Percentiles rank a stretch among this genome's conserved stretches.
Evolutionary conservation across 2,329 filamentous ascomycete species (phyloP).

Genomic region (Aspergillus sojae): DNA sequence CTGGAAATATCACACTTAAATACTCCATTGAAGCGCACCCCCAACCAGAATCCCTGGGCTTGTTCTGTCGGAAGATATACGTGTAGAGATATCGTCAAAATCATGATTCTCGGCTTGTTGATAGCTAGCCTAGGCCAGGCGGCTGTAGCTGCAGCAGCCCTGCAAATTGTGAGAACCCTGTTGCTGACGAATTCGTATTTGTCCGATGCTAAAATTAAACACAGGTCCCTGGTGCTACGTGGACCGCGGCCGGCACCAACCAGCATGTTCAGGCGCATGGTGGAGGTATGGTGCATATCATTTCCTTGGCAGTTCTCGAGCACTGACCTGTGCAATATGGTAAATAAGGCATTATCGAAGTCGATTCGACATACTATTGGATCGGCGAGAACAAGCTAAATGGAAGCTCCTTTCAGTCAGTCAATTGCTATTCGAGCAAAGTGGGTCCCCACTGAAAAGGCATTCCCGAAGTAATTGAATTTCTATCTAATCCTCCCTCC

Average conservation of each 20-base stretch:
- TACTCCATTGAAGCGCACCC: neutral
- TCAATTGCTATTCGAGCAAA: slow-evolving; percentile 68
- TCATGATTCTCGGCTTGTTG: neutral
- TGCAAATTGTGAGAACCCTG: slow-evolving; percentile 9
- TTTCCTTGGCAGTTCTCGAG: fast-evolving
- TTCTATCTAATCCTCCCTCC: neutral
- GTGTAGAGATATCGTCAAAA: neutral
- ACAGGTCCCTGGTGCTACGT: slow-evolving; percentile 49
- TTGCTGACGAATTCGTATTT: too few species aligned
- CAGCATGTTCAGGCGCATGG: slow-evolving; percentile 69
- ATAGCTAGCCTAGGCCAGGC: neutral
- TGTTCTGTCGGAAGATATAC: neutral
- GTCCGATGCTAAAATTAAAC: neutral
- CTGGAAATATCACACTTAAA: neutral
- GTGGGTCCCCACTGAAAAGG: slow-evolving; percentile 10
- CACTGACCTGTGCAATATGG: neutral
- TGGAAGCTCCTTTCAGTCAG: slow-evolving; percentile 63
- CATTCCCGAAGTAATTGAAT: too few species aligned
- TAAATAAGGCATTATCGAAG: slow-evolving; percentile 52
- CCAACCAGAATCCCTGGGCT: neutral
- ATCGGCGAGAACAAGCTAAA: slow-evolving; percentile 71
- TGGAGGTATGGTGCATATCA: slow-evolving; percentile 45
- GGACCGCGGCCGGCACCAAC: slow-evolving; percentile 49
- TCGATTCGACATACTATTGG: slow-evolving; percentile 64
- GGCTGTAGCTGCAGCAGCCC: neutral